Percentiles rank a stretch among this genome's conserved stretches.
Evolutionary conservation across 2,329 filamentous ascomycete genomes (phyloP).

Genomic region (Gaeumannomyces sp.): DNA sequence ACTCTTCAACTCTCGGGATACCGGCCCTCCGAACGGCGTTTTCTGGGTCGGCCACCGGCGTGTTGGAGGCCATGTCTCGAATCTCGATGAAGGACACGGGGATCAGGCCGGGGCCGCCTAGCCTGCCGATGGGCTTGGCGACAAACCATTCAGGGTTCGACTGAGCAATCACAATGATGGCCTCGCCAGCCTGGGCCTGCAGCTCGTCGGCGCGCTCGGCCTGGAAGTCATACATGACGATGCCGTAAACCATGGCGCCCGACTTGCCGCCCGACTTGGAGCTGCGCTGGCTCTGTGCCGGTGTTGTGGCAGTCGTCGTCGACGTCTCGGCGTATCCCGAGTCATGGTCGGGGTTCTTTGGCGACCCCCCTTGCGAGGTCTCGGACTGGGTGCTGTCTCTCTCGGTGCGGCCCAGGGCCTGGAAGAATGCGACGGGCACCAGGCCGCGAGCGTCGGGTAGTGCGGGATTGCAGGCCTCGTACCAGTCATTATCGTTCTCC

Average conservation of each 20-base stretch:
- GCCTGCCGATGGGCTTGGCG: constrained; percentile 92
- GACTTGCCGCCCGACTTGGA: constrained; percentile 46
- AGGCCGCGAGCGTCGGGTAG: constrained; percentile 82
- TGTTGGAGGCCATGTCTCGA: constrained; percentile 83
- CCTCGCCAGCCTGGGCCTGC: constrained; percentile 89
- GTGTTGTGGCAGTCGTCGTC: constrained; percentile 20
- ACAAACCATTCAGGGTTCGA: constrained; percentile 99
- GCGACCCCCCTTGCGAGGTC: constrained; percentile 38
- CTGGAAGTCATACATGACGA: constrained; percentile 95
- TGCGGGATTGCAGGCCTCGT: constrained; percentile 94
- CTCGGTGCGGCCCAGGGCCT: constrained; percentile 85
- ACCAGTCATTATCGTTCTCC: constrained; percentile 94
- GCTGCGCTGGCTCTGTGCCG: constrained; percentile 36
- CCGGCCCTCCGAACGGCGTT: constrained; percentile 84
- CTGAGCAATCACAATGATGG: constrained; percentile 97
- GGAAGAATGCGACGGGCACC: constrained; percentile 91
- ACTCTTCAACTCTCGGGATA: constrained; percentile 92
- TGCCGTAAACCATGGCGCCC: constrained; percentile 90
- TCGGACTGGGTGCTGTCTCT: constrained; percentile 76
- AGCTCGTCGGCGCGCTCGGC: constrained; percentile 94
- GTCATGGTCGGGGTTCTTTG: constrained; percentile 71
- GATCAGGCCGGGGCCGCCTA: constrained; percentile 93
- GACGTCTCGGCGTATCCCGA: constrained; percentile 73
- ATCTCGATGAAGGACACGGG: constrained; percentile 97
- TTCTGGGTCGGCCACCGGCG: constrained; percentile 72